These are phyloP conservation scores for Piromyces sp. DNA, from an alignment of 192 early-diverging fungal species.

Conservation along the genomic window DNA sequence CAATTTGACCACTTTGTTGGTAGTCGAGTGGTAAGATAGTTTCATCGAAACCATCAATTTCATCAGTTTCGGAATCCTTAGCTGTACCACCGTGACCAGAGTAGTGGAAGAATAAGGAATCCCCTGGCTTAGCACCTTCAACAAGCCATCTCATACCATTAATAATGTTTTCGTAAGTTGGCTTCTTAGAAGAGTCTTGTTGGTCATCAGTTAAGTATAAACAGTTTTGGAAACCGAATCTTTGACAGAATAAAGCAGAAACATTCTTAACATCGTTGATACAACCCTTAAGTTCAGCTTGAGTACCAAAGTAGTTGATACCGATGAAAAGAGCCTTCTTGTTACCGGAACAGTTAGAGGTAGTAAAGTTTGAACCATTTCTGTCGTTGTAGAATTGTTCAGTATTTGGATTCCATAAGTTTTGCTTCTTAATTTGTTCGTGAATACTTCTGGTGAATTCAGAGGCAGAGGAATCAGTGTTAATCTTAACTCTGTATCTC, in stretches of 20 bases:
- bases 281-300: conserved; percentile 29
- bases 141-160: conserved; percentile 52
- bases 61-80: conserved; percentile 15
- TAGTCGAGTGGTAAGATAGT: conserved; percentile 16
- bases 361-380: neutral
- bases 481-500: neutral
- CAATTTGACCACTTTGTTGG: conserved; percentile 8
- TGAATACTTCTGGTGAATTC: neutral
- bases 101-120: conserved; percentile 22
- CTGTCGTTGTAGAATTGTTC: neutral
- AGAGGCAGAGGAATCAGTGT: neutral
- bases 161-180: conserved; percentile 35
- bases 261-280: conserved; percentile 24
- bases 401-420: neutral
- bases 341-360: neutral
- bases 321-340: conserved; percentile 29
- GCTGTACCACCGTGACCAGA: conserved; percentile 24
- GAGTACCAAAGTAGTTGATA: conserved; percentile 32
- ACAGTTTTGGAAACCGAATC: neutral
- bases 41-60: conserved; percentile 14
- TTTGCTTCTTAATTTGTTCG: neutral
- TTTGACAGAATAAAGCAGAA: neutral
- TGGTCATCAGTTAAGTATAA: neutral
- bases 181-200: neutral
- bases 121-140: conserved; percentile 27